A percentile compares a stretch with the other conserved stretches of the same genome.
Conservation (phyloP, 495 filamentous ascomycete species). For the Lepraria neglecta region DNA sequence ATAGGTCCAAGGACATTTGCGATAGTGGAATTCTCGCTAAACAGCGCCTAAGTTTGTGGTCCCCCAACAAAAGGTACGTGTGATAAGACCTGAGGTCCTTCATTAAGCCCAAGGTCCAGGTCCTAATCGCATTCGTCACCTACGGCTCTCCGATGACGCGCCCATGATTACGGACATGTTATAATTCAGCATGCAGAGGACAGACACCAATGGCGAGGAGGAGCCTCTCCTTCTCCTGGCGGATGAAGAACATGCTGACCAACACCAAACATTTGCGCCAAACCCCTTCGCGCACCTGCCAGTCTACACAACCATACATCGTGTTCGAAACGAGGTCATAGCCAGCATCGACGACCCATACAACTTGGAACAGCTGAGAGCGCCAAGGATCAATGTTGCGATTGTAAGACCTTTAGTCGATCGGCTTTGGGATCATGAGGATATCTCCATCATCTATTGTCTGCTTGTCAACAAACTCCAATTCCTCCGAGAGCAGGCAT, state of each 20-base stretch:
- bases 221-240: slow-evolving; percentile 13
- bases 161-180: too few species aligned
- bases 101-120: too few species aligned
- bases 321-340: slow-evolving; percentile 36
- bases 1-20: too few species aligned
- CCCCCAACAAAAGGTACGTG: too few species aligned
- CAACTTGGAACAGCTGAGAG: slow-evolving; percentile 59
- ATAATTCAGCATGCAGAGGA: slow-evolving; percentile 6
- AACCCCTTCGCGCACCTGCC: slow-evolving; percentile 41
- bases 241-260: slow-evolving; percentile 12
- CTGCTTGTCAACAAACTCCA: slow-evolving; percentile 64
- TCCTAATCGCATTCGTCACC: too few species aligned
- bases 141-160: background rate
- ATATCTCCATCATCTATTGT: slow-evolving; percentile 67
- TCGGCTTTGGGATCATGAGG: slow-evolving; percentile 59
- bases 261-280: slow-evolving; percentile 19
- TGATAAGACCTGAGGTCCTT: too few species aligned
- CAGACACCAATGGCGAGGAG: slow-evolving; percentile 5
- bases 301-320: slow-evolving; percentile 46
- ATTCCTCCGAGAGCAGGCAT: slow-evolving; percentile 60
- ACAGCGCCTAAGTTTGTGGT: too few species aligned
- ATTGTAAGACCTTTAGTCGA: slow-evolving; percentile 64
- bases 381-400: slow-evolving; percentile 62
- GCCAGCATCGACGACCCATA: slow-evolving; percentile 53
- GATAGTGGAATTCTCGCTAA: too few species aligned